These are phyloP conservation scores for Immersiella caudata DNA, from an alignment of 495 filamentous ascomycete species.

Conservation along the genomic window DNA sequence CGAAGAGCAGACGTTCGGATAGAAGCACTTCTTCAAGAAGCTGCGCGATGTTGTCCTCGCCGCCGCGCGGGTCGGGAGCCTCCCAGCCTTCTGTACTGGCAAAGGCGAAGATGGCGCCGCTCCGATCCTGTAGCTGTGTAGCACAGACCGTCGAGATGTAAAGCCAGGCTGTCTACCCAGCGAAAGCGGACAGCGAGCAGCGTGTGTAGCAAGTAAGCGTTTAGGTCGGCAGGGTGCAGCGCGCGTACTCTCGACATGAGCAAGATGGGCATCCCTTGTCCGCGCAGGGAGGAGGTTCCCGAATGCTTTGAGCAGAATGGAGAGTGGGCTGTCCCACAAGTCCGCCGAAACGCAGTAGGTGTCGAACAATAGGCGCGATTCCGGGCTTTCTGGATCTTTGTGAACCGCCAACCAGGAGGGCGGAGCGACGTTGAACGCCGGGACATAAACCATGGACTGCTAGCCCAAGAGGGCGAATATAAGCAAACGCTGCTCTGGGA, in stretches of 20 bases:
- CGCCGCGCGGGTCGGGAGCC: neutral
- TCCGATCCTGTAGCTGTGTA: neutral
- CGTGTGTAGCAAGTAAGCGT: neutral
- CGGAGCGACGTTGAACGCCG: slow-evolving; percentile 4
- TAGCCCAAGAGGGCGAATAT: slow-evolving; percentile 10
- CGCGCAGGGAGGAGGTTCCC: slow-evolving; percentile 17
- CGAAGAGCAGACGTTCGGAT: neutral
- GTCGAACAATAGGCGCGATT: slow-evolving; percentile 14
- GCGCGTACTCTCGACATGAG: neutral
- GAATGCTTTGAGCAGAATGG: slow-evolving; percentile 17
- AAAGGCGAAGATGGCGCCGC: neutral
- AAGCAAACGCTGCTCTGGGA: slow-evolving; percentile 5
- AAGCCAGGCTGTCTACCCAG: slow-evolving; percentile 4
- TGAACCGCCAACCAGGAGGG: neutral
- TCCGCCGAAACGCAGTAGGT: neutral
- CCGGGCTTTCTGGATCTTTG: neutral
- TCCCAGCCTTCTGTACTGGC: neutral
- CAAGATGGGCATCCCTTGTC: neutral
- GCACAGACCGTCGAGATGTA: slow-evolving; percentile 11
- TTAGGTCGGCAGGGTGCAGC: neutral
- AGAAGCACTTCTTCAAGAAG: neutral
- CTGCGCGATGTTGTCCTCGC: neutral
- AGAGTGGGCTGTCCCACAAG: slow-evolving; percentile 7
- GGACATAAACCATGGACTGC: slow-evolving; percentile 13
- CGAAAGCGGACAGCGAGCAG: neutral